phyloP scores from a whole-genome alignment of 306 rosid genomes.

The Pyrus pyrifolia region DNA sequence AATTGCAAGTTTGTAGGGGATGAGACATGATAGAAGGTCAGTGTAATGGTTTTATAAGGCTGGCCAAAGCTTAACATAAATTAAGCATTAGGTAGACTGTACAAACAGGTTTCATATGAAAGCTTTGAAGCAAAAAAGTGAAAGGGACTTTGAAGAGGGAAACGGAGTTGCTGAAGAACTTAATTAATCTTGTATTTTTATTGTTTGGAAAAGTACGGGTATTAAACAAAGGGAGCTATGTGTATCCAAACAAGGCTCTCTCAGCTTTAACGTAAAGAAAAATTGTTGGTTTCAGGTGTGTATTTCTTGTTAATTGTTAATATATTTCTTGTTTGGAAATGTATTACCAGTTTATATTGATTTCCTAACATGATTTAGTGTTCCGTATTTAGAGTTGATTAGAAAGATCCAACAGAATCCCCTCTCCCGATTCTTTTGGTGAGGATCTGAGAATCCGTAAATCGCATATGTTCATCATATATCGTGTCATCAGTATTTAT shows the following conservation, averaged over 20 bases:
- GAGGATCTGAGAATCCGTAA: no score
- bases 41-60: neutral
- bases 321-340: no score
- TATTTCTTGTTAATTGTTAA: neutral
- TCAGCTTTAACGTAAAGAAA: neutral
- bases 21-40: neutral
- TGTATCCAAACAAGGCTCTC: neutral
- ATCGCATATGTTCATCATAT: no score
- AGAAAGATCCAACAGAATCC: no score
- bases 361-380: neutral
- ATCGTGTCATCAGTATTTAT: no score
- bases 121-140: neutral
- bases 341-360: neutral
- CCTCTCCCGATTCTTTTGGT: no score
- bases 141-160: neutral
- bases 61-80: neutral
- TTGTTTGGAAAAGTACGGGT: neutral
- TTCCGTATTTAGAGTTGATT: neutral
- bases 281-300: neutral
- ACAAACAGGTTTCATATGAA: neutral
- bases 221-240: neutral
- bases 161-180: neutral
- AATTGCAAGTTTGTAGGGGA: neutral
- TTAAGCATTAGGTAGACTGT: neutral
- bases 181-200: neutral